Conservation (phyloP, 495 filamentous ascomycete genomes). For the Penicillium bialowiezense region DNA sequence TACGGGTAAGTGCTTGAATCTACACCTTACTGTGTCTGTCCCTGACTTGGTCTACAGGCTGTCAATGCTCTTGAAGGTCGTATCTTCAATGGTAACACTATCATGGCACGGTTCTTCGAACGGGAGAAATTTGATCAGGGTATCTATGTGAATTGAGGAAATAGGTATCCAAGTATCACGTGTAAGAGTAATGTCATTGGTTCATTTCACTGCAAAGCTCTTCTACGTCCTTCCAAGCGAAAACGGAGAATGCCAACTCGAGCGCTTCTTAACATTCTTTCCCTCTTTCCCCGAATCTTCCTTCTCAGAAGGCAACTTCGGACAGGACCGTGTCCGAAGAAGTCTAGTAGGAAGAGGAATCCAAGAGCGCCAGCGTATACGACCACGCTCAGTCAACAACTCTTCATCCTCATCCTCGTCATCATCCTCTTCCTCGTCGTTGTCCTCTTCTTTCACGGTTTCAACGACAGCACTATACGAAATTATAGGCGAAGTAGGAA, state of each 20-base stretch:
- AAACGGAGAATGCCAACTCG: conserved; percentile 1
- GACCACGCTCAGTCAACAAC: not conserved
- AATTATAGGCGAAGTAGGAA: not conserved
- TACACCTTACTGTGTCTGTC: conserved; percentile 4
- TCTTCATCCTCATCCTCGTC: not conserved
- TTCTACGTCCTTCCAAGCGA: conserved; percentile 20
- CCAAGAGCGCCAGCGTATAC: not conserved
- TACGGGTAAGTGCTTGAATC: conserved; percentile 59
- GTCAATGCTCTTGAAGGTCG: conserved; percentile 83
- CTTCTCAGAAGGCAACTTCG: not conserved
- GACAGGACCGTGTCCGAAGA: not conserved
- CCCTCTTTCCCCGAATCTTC: too few species aligned
- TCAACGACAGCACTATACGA: not conserved
- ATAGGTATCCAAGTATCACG: too few species aligned
- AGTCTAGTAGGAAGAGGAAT: conserved; percentile 2
- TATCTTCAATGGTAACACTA: conserved; percentile 81
- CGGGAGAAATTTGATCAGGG: conserved; percentile 74
- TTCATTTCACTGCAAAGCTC: not conserved
- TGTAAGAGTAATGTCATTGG: not conserved
- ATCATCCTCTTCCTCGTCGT: not conserved
- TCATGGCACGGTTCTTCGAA: conserved; percentile 76
- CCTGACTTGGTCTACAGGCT: conserved; percentile 49
- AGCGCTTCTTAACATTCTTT: too few species aligned
- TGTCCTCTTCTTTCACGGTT: not conserved
- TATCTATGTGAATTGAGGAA: conserved; percentile 50